Percentiles rank a stretch among this genome's conserved stretches.
phyloP scores from a whole-genome alignment of 116 monocot genomes.

The Papilionanthe hybrid region DNA sequence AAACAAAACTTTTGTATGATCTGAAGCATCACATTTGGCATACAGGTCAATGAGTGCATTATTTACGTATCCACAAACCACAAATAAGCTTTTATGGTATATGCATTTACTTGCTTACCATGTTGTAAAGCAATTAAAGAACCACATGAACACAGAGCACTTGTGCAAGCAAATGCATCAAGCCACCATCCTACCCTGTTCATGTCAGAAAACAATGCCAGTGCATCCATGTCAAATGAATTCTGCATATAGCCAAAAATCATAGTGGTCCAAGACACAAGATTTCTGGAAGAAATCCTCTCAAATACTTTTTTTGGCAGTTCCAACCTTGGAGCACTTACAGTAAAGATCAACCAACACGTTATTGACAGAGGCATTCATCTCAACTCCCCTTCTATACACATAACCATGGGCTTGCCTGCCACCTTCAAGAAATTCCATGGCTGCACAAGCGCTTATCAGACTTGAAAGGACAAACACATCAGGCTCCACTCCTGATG shows the following conservation, averaged over 20 bases:
- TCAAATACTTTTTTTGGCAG: slow-evolving; percentile 60
- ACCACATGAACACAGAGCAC: slow-evolving; percentile 60
- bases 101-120: slow-evolving; percentile 66
- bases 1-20: slow-evolving; percentile 47
- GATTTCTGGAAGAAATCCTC: slow-evolving; percentile 31
- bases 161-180: slow-evolving; percentile 90
- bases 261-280: slow-evolving; percentile 90
- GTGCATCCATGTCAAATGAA: slow-evolving; percentile 44
- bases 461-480: slow-evolving; percentile 63
- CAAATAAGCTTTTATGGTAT: slow-evolving; percentile 53
- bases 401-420: slow-evolving; percentile 60
- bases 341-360: slow-evolving; percentile 70
- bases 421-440: slow-evolving; percentile 51
- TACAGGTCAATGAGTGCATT: slow-evolving; percentile 85
- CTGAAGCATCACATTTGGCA: slow-evolving; percentile 57
- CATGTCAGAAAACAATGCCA: slow-evolving; percentile 58
- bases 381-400: slow-evolving; percentile 43
- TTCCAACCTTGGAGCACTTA: slow-evolving; percentile 45
- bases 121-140: slow-evolving; percentile 40
- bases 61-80: slow-evolving; percentile 57
- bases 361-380: slow-evolving; percentile 65
- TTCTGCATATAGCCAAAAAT: slow-evolving; percentile 90
- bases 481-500: slow-evolving; percentile 36
- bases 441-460: slow-evolving; percentile 53
- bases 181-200: slow-evolving; percentile 32